Evolutionary conservation across 768 basidiomycete species (phyloP), one percentile per base, ranked within the genome.

Genomic region (Suillus spraguei): DNA sequence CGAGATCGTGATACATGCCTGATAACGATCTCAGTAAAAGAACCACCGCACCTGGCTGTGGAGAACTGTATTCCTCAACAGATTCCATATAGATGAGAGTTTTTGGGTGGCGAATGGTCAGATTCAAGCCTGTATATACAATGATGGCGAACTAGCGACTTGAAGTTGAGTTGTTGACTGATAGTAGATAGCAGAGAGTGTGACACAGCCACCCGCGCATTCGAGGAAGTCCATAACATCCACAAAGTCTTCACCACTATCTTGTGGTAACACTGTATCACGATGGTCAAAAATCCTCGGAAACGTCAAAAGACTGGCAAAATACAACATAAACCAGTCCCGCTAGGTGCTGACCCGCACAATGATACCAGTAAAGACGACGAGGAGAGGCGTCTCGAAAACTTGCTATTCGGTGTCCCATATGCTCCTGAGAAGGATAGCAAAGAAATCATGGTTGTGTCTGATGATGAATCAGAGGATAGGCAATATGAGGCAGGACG

Each of bases 331-430:
- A 47, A 75, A 68, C n/a, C n/a, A n/a, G 59, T 77, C 53, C 67
- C 84, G 14, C 74, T 87, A 17, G 81, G 82, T 3, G 63, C 32
- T 28, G 56, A 60, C 38, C 60, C 75, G 22, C 63, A 67, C 61
- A 83, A 85, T 62, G 86, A 88, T 44, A 76, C 82, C 9, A 74
- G n/a, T n/a, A n/a, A 94, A 73, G 92, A 93, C 70, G 90, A 94
- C 66, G 92, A 94, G 70, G 92, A 94, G 69, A 78, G 87, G 55
- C 78, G 82, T 67, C 82, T 94, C 16, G 92, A 94, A 75, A 87
- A 84, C 68, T 72, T 89, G 66, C 77, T 94, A 4, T 94, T 94
- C 74, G 92, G 92, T 35, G 83, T 82, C 14, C 81, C 85, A 52
- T 87, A 83, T 68, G 75, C 80, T 2, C 78, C 85, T 14, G 46